phyloP scores from a whole-genome alignment of 345 rosid genomes.

The Crucihimalaya himalaica region DNA sequence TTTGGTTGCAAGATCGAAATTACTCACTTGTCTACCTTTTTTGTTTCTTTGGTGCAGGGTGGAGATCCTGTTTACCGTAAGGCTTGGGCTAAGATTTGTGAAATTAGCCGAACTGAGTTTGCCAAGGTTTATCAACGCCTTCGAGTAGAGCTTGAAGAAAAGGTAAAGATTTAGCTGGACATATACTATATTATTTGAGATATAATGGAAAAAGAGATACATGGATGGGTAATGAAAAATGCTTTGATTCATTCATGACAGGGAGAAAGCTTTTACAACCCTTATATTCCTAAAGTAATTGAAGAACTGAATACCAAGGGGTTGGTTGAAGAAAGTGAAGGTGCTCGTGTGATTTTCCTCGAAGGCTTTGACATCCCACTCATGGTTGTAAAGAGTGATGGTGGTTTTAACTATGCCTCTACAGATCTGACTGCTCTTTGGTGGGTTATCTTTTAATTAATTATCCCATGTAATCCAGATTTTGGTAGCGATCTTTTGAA shows the following conservation, averaged over 20 bases:
- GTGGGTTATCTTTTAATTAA: constrained; percentile 46
- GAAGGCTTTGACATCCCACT: constrained; percentile 86
- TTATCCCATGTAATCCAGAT: neutral
- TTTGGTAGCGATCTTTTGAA: neutral
- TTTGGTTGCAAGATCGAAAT: constrained; percentile 13
- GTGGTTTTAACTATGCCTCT: constrained; percentile 94
- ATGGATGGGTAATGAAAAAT: constrained; percentile 11
- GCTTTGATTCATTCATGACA: constrained; percentile 40
- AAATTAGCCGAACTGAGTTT: constrained; percentile 79
- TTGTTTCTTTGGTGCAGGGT: constrained; percentile 50
- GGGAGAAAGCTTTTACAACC: constrained; percentile 99
- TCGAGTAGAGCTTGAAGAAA: constrained; percentile 80
- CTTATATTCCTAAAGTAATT: constrained; percentile 63
- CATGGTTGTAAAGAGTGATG: constrained; percentile 95
- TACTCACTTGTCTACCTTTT: neutral
- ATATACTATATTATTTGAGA: constrained; percentile 5
- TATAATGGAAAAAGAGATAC: constrained; percentile 2
- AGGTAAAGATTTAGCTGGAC: constrained; percentile 48
- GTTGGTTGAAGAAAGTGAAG: constrained; percentile 81
- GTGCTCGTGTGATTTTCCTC: constrained; percentile 84
- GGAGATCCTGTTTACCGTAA: constrained; percentile 73
- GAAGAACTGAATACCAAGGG: constrained; percentile 59
- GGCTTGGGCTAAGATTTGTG: constrained; percentile 87
- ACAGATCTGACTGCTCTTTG: constrained; percentile 94
- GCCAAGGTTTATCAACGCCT: constrained; percentile 79